Evolutionary conservation across 345 rosid genomes (phyloP).

Genomic region (Aquilaria malaccensis): DNA sequence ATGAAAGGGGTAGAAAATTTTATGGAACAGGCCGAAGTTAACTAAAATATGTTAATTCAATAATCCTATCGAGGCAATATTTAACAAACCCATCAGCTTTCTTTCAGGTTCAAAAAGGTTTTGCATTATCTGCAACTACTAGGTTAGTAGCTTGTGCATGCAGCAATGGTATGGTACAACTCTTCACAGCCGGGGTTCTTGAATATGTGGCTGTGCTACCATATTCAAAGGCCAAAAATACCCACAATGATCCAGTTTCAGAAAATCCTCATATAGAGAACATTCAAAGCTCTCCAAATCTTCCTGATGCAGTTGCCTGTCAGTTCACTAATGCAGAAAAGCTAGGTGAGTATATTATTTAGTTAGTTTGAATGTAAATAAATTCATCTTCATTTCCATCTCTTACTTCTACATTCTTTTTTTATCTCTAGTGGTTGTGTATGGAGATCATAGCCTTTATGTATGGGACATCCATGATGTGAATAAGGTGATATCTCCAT

Average conservation of each 20-base stretch:
- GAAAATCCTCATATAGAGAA: constrained; percentile 16
- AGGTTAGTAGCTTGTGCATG: constrained; percentile 79
- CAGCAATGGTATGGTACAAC: constrained; percentile 51
- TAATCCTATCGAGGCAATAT: constrained; percentile 4
- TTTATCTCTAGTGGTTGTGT: constrained; percentile 57
- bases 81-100: constrained; percentile 10
- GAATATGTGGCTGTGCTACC: constrained; percentile 40
- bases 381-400: constrained; percentile 1
- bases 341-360: constrained; percentile 41
- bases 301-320: constrained; percentile 81
- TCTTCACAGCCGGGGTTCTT: constrained; percentile 38
- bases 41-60: constrained; percentile 1
- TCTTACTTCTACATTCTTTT: constrained; percentile 16
- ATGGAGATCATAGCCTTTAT: constrained; percentile 66
- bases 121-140: constrained; percentile 57
- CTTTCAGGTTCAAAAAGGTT: constrained; percentile 69
- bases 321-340: constrained; percentile 58
- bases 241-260: constrained; percentile 13
- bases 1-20: no score
- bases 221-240: constrained; percentile 40
- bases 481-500: constrained; percentile 39
- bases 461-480: constrained; percentile 66
- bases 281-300: constrained; percentile 17
- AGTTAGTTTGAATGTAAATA: neutral
- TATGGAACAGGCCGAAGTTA: neutral